Conservation (phyloP, 2,329 filamentous ascomycete species). For the Drechslerella stenobrocha region DNA sequence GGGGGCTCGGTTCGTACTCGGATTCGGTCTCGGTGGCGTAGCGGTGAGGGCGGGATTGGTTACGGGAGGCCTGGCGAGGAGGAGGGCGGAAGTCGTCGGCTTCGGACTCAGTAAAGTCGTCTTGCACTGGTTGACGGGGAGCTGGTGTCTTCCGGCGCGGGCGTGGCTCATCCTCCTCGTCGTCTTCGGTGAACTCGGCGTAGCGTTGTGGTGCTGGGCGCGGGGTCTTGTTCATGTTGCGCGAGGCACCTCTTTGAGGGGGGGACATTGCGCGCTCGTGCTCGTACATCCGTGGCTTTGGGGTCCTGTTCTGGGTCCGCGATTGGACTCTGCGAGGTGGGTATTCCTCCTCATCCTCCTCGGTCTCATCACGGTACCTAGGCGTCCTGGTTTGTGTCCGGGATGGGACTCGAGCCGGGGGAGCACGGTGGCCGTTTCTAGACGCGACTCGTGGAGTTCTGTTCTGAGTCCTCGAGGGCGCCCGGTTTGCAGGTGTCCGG, state of each 20-base stretch:
- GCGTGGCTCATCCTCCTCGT: constrained; percentile 28
- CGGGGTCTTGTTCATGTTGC: constrained; percentile 41
- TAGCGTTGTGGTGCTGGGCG: constrained; percentile 23
- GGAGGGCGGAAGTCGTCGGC: constrained; percentile 39
- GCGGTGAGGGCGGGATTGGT: constrained; percentile 22
- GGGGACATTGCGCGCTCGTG: constrained; percentile 40
- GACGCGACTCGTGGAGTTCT: constrained; percentile 41
- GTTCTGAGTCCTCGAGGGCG: constrained; percentile 37
- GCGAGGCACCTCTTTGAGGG: constrained; percentile 32
- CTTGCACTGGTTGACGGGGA: constrained; percentile 29
- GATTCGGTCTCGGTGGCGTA: constrained; percentile 38
- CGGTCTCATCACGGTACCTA: constrained; percentile 28
- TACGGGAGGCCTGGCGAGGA: constrained; percentile 36
- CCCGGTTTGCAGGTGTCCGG: constrained; percentile 28
- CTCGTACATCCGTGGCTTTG: constrained; percentile 37
- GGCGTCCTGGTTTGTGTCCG: constrained; percentile 35
- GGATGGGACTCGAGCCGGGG: constrained; percentile 36
- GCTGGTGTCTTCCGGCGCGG: constrained; percentile 30
- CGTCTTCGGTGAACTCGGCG: constrained; percentile 41
- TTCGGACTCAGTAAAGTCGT: constrained; percentile 44
- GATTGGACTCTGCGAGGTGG: constrained; percentile 35
- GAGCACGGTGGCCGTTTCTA: constrained; percentile 31
- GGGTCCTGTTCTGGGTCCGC: constrained; percentile 38
- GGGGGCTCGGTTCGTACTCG: constrained; percentile 21
- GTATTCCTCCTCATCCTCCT: constrained; percentile 36